A percentile compares a stretch with the other conserved stretches of the same genome.
These are phyloP conservation scores for Ophiocordyceps sinensis DNA, from an alignment of 2,329 filamentous ascomycete genomes.

Conservation along the genomic window DNA sequence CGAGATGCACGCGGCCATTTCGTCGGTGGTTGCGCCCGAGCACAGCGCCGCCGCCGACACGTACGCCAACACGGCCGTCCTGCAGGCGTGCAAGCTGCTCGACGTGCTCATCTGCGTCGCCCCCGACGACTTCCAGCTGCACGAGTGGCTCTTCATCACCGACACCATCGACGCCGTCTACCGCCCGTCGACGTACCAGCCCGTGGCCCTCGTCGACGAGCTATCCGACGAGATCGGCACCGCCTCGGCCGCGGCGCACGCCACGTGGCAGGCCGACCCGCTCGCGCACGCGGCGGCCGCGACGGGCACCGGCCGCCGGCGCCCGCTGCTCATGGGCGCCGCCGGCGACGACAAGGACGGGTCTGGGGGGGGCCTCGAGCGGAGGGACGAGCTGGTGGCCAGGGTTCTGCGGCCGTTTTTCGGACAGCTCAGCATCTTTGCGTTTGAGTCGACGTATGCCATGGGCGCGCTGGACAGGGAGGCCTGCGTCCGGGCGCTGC, in stretches of 20 bases:
- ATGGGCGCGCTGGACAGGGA: conserved; percentile 58
- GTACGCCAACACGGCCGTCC: conserved; percentile 60
- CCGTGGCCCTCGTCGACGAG: conserved; percentile 70
- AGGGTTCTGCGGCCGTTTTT: conserved; percentile 80
- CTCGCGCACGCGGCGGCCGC: neutral
- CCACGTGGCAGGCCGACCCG: neutral
- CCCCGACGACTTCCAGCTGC: conserved; percentile 94
- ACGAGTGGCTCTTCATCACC: conserved; percentile 94
- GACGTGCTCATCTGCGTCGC: conserved; percentile 76
- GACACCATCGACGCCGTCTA: conserved; percentile 96
- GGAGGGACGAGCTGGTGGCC: conserved; percentile 54
- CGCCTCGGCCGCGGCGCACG: conserved; percentile 9
- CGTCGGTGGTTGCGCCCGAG: conserved; percentile 55
- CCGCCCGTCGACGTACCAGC: conserved; percentile 51
- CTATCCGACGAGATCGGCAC: conserved; percentile 61
- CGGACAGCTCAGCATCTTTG: conserved; percentile 78
- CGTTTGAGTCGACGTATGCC: conserved; percentile 84
- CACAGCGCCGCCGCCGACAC: conserved; percentile 50
- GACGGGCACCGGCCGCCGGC: neutral
- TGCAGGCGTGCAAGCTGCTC: conserved; percentile 89
- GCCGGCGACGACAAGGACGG: conserved; percentile 21
- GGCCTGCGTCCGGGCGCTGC: conserved; percentile 45
- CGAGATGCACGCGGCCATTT: conserved; percentile 69
- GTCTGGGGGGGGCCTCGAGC: conserved; percentile 32
- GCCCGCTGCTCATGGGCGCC: neutral